phyloP scores from a whole-genome alignment of 2,329 filamentous ascomycete genomes.

The Penicillium sp. region DNA sequence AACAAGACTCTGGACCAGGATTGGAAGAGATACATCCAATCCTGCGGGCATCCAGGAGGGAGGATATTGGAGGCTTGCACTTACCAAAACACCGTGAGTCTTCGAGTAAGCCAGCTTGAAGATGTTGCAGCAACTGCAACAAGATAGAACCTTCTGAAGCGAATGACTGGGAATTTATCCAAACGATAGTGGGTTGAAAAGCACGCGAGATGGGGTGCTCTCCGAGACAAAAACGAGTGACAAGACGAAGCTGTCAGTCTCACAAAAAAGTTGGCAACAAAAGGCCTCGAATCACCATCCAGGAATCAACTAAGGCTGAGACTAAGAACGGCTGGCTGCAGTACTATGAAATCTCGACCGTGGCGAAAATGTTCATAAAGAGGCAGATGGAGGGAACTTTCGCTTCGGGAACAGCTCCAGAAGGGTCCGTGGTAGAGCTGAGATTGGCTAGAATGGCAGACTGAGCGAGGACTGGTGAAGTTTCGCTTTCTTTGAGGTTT shows the following conservation, averaged over 20 bases:
- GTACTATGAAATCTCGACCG: constrained; percentile 26
- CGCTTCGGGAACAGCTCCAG: constrained; percentile 11
- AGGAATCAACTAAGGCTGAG: constrained; percentile 30
- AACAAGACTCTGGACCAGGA: constrained; percentile 17
- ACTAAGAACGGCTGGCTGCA: constrained; percentile 35
- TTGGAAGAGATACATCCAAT: constrained; percentile 20
- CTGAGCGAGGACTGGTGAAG: constrained; percentile 25
- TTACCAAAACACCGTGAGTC: constrained; percentile 48
- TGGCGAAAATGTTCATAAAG: constrained; percentile 26
- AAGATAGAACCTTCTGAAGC: constrained; percentile 44
- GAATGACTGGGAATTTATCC: constrained; percentile 48
- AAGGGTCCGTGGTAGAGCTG: constrained; percentile 7
- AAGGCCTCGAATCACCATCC: constrained; percentile 39
- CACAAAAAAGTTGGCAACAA: constrained; percentile 31
- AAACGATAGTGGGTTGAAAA: constrained; percentile 42
- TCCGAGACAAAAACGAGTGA: constrained; percentile 49
- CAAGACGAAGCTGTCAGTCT: constrained; percentile 39
- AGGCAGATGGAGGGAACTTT: constrained; percentile 10
- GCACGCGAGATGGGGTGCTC: constrained; percentile 29
- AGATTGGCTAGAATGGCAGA: constrained; percentile 12
- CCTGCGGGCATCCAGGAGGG: constrained; percentile 28
- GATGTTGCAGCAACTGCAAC: constrained; percentile 49
- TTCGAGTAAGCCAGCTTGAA: constrained; percentile 54
- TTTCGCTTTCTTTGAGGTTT: constrained; percentile 29
- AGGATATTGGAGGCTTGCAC: constrained; percentile 21